Evolutionary conservation across 805 yeast genomes (phyloP).

Genomic region (Kregervanrija delftensis): DNA sequence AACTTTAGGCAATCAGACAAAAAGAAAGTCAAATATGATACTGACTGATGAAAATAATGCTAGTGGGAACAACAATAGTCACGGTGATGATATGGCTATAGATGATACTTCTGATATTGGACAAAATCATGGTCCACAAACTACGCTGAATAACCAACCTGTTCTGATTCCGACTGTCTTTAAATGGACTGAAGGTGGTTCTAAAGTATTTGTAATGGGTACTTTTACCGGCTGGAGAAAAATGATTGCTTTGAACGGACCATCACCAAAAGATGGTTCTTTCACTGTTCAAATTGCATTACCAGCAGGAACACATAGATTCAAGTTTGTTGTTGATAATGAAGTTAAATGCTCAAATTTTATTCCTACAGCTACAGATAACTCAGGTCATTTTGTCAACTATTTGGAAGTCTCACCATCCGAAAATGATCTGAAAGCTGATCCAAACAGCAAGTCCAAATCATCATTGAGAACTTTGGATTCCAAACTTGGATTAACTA

Average conservation of each 20-base stretch:
- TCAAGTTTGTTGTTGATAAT: conserved; percentile 89
- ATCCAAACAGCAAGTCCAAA: conserved; percentile 19
- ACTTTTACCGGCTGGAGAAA: conserved; percentile 98
- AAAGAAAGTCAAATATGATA: not conserved
- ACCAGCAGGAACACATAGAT: conserved; percentile 89
- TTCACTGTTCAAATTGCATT: conserved; percentile 67
- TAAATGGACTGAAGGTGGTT: conserved; percentile 95
- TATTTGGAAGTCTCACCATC: conserved; percentile 62
- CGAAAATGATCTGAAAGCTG: conserved; percentile 21
- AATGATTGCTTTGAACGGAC: conserved; percentile 77
- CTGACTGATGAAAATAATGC: conserved; percentile 9
- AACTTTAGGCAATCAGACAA: not conserved
- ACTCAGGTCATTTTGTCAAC: conserved; percentile 92
- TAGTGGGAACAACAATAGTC: conserved; percentile 15
- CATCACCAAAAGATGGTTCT: conserved; percentile 41
- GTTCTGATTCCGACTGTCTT: conserved; percentile 51
- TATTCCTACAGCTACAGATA: conserved; percentile 95
- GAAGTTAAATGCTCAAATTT: conserved; percentile 83
- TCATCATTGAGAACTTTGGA: conserved; percentile 37
- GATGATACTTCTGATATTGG: conserved; percentile 24
- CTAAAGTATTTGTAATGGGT: conserved; percentile 91
- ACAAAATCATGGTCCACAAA: conserved; percentile 9
- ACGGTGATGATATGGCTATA: conserved; percentile 24
- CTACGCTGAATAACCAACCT: not conserved
- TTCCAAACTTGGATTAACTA: conserved; percentile 55